Evolutionary conservation across 495 filamentous ascomycete species (phyloP).

Genomic region (Letharia columbiana): DNA sequence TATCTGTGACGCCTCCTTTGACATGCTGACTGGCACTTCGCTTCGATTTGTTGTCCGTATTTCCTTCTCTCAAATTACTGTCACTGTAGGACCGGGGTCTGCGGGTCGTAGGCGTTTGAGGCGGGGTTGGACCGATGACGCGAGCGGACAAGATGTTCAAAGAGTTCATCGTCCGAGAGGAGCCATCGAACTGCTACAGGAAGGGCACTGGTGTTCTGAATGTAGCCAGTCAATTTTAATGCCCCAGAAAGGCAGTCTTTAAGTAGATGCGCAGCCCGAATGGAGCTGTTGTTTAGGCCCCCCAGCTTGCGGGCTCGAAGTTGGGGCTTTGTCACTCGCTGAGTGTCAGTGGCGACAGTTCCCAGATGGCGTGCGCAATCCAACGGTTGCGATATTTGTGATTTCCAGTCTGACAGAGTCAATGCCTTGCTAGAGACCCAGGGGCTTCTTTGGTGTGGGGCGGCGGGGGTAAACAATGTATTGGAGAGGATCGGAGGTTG

Average conservation of each 20-base stretch:
- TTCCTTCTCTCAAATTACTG: constrained; percentile 14
- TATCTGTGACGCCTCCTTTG: constrained; percentile 35
- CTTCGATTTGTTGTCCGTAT: constrained; percentile 23
- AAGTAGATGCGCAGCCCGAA: background rate
- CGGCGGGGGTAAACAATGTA: constrained; percentile 19
- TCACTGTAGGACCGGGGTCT: constrained; percentile 24
- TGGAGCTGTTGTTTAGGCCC: constrained; percentile 6
- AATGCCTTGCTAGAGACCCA: background rate
- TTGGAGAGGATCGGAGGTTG: constrained; percentile 5
- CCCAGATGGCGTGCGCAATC: background rate
- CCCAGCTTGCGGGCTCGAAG: background rate
- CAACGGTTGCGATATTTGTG: background rate
- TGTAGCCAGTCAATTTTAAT: background rate
- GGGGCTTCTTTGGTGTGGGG: constrained; percentile 28
- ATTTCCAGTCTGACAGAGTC: background rate
- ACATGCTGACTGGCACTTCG: constrained; percentile 36
- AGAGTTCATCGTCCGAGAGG: constrained; percentile 81
- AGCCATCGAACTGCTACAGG: constrained; percentile 38
- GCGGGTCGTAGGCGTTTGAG: constrained; percentile 29
- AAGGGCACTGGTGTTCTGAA: background rate
- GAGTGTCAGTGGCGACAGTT: background rate
- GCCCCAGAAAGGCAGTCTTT: background rate
- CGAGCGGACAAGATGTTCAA: constrained; percentile 87
- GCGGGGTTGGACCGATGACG: constrained; percentile 59
- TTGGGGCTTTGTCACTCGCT: background rate